Evolutionary conservation across 2,329 filamentous ascomycete species (phyloP), one percentile per base, ranked within the genome.

Genomic region (Fusarium miscanthi): DNA sequence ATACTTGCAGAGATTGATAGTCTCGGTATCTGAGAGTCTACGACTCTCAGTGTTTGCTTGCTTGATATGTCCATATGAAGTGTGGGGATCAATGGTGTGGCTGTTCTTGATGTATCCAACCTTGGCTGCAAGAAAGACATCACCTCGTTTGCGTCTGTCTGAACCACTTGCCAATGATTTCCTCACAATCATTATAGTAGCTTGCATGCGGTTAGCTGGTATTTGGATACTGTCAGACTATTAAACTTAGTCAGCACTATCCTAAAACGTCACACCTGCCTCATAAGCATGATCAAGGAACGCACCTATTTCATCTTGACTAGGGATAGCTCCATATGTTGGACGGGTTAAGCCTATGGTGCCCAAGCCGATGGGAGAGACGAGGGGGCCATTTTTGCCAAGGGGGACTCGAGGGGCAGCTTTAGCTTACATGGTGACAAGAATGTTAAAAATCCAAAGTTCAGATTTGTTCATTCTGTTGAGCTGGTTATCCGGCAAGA

Each of bases 291-390:
- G 81, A 74, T 88, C 85, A 31, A 89, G 82, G 9, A 88, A 63
- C 4, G 80, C 80, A 48, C 88, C 81, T 17, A 85, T 84, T 68
- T 87, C 85, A 10, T 81, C 77, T 38, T 88, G 85, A 4, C 83
- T 77, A 49, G 81, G 75, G 4, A 78, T 80, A 23, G 61, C 37
- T n/a, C 73, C 73, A 45, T 76, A 76, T 33, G 56, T 60, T 6
- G 30, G 45, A 25, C 60, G 70, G 5, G 12, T 59, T 21, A 82
- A 62, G 4, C 86, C 86, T 85, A 90, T 89, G 14, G 84, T 78
- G 16, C 88, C 87, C 27, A 87, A 84, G 10, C 87, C 87, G 2
- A 87, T 70, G 13, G 81, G 81, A 5, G 84, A 82, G 31, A 90
- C 83, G 31, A 82, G 69, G 1, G 85, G 87, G 31, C 87, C 87